Base-by-base conservation (phyloP, 2,329 filamentous ascomycete genomes). In the Ascochyta pisi region DNA sequence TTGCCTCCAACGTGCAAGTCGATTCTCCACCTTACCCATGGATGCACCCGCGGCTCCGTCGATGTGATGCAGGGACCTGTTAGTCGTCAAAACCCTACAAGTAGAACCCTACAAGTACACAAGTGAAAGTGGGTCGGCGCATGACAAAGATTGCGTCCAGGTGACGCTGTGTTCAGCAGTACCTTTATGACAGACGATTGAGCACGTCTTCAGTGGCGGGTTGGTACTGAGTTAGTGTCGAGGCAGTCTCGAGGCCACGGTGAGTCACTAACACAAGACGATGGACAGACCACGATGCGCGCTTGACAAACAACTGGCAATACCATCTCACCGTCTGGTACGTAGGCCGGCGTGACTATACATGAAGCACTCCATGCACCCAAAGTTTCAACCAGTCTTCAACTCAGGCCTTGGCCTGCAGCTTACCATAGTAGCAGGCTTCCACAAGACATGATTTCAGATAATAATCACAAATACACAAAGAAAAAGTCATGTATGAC, bases 21-120 rank as follows among this genome's bases (percentile, higher is more conserved):
- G 6, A 23, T 31, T 42, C 52, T 37, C 46, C 53, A 50, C 46
- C 46, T 46, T 55, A 33, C 41, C 35, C 53, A 46, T 50, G 41
- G 46, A 55, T 45, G 29, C 53, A 50, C 46, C 53, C 53, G 53
- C 42, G 50, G 27, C 41, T 44, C 57, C 52, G 49, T 54, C 31
- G 46, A 54, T 56, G 38, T 33, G 49, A 60, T 57, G 61, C 58
- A 63, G 55, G 61, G 58, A 48, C 56, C 31, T 37, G 19, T 45
- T 58, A 55, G 54, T 58, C 39, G 35, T 51, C 38, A n/a, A 41
- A n/a, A 19, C 19, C 19, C 19, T 19, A 19, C 19, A 19, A 19
- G 2, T 19, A 19, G 19, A 19, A 19, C 19, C 19, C 19, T 19
- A 19, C 19, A 19, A 19, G 19, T 19, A 19, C 19, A 19, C 19